Percentiles rank a stretch among this genome's conserved stretches.
These are phyloP conservation scores for Gaertneriomyces sp. DNA, from an alignment of 192 early-diverging fungal species.

Conservation along the genomic window DNA sequence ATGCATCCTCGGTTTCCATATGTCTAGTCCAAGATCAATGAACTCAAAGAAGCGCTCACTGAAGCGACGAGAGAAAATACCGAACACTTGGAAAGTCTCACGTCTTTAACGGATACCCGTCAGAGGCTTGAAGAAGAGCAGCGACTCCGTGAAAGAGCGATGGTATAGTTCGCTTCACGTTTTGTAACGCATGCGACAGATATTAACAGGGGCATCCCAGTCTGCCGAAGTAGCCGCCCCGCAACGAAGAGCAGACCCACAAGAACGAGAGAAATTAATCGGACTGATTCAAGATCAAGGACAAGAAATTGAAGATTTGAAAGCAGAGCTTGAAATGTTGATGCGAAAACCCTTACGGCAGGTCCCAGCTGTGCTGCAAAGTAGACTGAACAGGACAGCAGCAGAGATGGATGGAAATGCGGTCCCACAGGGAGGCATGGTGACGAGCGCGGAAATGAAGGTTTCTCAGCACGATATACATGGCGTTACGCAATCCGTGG, in stretches of 20 bases:
- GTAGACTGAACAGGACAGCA: background rate
- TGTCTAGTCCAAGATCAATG: conserved; percentile 34
- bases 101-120: conserved; percentile 44
- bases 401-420: background rate
- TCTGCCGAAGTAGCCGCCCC: conserved; percentile 52
- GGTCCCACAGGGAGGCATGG: conserved; percentile 6
- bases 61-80: conserved; percentile 53
- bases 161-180: too few species aligned
- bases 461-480: too few species aligned
- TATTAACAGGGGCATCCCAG: conserved; percentile 12
- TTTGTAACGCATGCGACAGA: background rate
- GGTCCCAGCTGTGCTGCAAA: conserved; percentile 20
- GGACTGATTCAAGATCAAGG: conserved; percentile 44
- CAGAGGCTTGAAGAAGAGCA: conserved; percentile 45
- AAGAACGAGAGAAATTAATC: conserved; percentile 50
- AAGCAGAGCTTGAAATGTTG: conserved; percentile 51
- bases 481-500: too few species aligned
- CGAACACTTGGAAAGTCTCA: conserved; percentile 40
- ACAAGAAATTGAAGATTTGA: conserved; percentile 50
- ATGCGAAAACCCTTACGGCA: conserved; percentile 43
- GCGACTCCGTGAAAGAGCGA: too few species aligned
- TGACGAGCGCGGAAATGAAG: conserved; percentile 2
- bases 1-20: background rate
- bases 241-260: conserved; percentile 42
- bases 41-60: conserved; percentile 42